phyloP scores from a whole-genome alignment of 2,329 filamentous ascomycete genomes.

The Hymenoscyphus occultus region DNA sequence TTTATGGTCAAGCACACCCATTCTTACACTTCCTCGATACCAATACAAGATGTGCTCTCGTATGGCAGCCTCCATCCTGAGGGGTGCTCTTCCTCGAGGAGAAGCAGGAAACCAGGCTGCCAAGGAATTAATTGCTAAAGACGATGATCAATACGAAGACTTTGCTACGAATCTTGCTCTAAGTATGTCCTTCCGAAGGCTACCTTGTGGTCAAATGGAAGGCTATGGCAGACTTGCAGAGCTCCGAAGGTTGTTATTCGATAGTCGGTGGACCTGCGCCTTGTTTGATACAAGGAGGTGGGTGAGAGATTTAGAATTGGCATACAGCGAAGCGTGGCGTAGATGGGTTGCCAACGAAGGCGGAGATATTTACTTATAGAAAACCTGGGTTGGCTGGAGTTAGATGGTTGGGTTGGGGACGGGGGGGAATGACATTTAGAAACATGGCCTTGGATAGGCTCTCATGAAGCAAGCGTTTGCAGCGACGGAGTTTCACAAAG shows the following conservation, averaged over 20 bases:
- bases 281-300: slow-evolving; percentile 90
- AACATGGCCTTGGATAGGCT: neutral
- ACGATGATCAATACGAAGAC: slow-evolving; percentile 82
- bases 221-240: slow-evolving; percentile 70
- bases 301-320: slow-evolving; percentile 84
- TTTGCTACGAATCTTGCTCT: slow-evolving; percentile 67
- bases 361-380: slow-evolving; percentile 82
- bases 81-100: slow-evolving; percentile 76
- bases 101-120: slow-evolving; percentile 65
- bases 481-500: neutral
- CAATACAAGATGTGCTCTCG: slow-evolving; percentile 98
- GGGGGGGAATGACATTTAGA: neutral
- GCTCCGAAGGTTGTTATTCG: slow-evolving; percentile 77
- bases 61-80: slow-evolving; percentile 94
- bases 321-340: slow-evolving; percentile 85
- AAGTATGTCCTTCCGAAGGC: slow-evolving; percentile 56
- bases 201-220: slow-evolving; percentile 46
- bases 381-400: neutral
- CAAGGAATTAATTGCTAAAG: slow-evolving; percentile 70
- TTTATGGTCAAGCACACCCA: slow-evolving; percentile 90
- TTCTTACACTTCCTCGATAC: slow-evolving; percentile 87
- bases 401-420: neutral
- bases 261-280: slow-evolving; percentile 78
- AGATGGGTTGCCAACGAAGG: slow-evolving; percentile 81
- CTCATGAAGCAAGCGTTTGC: slow-evolving; percentile 3